Percentiles rank a stretch among this genome's conserved stretches.
These are phyloP conservation scores for Acmispon strigosus DNA, from an alignment of 306 rosid genomes.

Conservation along the genomic window DNA sequence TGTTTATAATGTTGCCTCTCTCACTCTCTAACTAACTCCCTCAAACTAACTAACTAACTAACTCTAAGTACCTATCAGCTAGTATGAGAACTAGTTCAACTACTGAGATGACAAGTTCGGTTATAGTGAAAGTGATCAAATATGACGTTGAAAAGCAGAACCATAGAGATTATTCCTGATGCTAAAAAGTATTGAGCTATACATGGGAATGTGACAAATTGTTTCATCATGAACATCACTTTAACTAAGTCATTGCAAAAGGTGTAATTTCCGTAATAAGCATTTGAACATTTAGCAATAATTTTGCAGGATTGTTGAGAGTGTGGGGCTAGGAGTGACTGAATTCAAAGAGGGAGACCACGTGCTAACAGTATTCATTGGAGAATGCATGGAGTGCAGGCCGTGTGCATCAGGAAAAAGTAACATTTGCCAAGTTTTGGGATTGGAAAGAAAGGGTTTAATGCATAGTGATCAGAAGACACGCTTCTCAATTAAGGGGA, in stretches of 20 bases:
- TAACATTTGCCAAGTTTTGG: constrained; percentile 73
- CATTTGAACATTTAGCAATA: background rate
- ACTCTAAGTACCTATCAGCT: too few species aligned
- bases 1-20: too few species aligned
- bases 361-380: constrained; percentile 85
- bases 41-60: too few species aligned
- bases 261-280: background rate
- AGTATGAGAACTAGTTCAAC: background rate
- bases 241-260: background rate
- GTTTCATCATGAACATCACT: background rate
- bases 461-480: constrained; percentile 96
- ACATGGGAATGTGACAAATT: background rate
- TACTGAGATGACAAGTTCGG: background rate
- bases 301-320: constrained; percentile 84
- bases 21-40: too few species aligned
- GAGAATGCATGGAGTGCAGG: constrained; percentile 80
- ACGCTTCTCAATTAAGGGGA: constrained; percentile 76
- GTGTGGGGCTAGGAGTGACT: constrained; percentile 78
- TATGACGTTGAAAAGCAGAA: background rate
- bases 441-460: constrained; percentile 78
- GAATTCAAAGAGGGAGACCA: constrained; percentile 82
- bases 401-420: constrained; percentile 75
- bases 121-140: background rate
- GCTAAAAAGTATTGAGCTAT: background rate
- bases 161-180: background rate